Conservation (phyloP, 164 flowering plant genomes). For the Macadamia integrifolia region DNA sequence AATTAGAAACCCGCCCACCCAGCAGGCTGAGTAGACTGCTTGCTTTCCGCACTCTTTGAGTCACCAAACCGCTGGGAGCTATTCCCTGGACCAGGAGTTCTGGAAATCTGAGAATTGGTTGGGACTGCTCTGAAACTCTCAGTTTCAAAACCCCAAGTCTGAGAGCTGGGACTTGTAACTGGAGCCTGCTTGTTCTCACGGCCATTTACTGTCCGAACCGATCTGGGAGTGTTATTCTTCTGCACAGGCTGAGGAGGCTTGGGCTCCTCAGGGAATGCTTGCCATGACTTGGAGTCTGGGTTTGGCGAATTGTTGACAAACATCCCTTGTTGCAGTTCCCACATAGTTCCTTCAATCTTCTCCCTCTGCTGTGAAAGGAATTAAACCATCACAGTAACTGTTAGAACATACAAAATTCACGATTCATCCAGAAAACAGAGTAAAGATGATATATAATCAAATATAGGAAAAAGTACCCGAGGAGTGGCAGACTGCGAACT, state of each 20-base stretch:
- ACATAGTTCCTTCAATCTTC: constrained; percentile 46
- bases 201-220: constrained; percentile 65
- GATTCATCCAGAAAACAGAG: neutral
- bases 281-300: constrained; percentile 52
- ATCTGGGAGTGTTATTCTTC: constrained; percentile 27
- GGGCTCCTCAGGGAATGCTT: constrained; percentile 33
- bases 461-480: constrained; percentile 31
- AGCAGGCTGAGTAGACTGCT: constrained; percentile 70
- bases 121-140: constrained; percentile 77
- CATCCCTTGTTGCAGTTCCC: constrained; percentile 56
- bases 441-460: neutral
- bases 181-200: constrained; percentile 36
- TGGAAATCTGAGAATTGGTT: constrained; percentile 32
- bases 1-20: constrained; percentile 98
- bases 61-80: constrained; percentile 43
- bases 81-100: constrained; percentile 26
- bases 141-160: constrained; percentile 75
- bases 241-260: constrained; percentile 26
- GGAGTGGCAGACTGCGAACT: constrained; percentile 23
- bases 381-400: neutral
- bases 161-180: constrained; percentile 27
- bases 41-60: constrained; percentile 36
- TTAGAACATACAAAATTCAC: neutral
- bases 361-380: constrained; percentile 31
- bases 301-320: constrained; percentile 29